Base-by-base conservation (phyloP, 1,284 basidiomycete genomes). In the Rhodofomes roseus region DNA sequence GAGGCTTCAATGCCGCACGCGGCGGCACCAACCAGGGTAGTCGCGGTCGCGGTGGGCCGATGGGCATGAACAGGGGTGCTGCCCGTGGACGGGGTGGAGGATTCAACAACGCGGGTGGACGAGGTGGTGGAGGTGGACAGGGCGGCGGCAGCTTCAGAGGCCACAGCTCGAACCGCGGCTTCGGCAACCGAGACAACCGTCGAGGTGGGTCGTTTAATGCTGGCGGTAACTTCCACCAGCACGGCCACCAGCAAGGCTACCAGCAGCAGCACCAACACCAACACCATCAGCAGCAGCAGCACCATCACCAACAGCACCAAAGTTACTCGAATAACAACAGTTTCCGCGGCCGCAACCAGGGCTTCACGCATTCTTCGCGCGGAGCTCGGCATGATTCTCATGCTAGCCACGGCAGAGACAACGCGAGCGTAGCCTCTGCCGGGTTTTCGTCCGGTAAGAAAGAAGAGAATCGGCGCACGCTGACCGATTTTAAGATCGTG, bases 401-500 rank as follows among this genome's bases (percentile, higher is more conserved):
- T 39, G 69, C 72, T 61, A 70, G 62, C 75, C 61, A 64, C 57
- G 59, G 63, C 34, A 66, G 65, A 58, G 69, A 72, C 56, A 64
- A 63, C 68, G 73, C 76, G 61, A 75, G 72, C 65, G 56, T 71
- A 67, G 55, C 63, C 39, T 68, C 71, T 8, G 60, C 66, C 27
- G 64, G 63, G 39, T 68, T 69, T 60, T 64, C 69, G 12, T 60
- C 65, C 71, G 82, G 85, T 80, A 90, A 90, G 82, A 88, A 87
- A 73, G 86, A 93, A 74, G 84, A 91, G 77, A 84, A 90, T 74
- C 78, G 87, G 68, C 85, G 92, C 61, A 96, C 94, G 37, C 85
- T 97, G 70, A 96, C 95, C 51, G 95, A 97, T 77, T 98, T 97
- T 84, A 92, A 96, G 76, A 95, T 98, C 71, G 81, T 95, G 67